phyloP scores from a whole-genome alignment of 305 asterid species.

The Fraxinus dipetala region DNA sequence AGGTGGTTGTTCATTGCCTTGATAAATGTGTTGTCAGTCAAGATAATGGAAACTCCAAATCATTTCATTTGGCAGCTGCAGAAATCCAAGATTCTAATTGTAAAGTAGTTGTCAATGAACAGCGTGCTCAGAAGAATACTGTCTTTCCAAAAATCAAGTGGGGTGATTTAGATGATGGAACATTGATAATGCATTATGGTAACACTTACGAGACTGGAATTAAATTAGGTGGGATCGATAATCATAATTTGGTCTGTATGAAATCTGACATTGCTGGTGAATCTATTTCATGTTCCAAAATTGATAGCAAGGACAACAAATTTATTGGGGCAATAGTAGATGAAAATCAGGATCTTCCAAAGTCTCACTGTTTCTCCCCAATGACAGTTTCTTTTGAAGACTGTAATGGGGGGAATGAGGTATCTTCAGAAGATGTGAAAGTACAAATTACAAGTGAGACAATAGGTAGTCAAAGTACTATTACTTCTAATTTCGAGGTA shows the following conservation, averaged over 20 bases:
- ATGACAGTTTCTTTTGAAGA: constrained; percentile 27
- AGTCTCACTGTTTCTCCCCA: constrained; percentile 30
- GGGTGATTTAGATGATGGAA: constrained; percentile 92
- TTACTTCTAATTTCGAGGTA: constrained; percentile 26
- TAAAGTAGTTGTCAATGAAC: constrained; percentile 37
- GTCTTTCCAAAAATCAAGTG: constrained; percentile 72
- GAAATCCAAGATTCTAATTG: constrained; percentile 26
- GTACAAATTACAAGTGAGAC: constrained; percentile 43
- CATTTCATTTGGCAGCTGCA: constrained; percentile 28
- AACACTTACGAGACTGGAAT: constrained; percentile 44
- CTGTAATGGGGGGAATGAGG: constrained; percentile 39
- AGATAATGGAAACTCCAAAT: constrained; percentile 36
- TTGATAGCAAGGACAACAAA: constrained; percentile 31
- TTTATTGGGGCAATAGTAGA: constrained; percentile 16
- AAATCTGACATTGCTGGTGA: constrained; percentile 33
- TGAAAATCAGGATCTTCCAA: constrained; percentile 33
- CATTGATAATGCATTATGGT: constrained; percentile 52
- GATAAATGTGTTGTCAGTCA: constrained; percentile 54
- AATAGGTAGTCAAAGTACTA: constrained; percentile 31
- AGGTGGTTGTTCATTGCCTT: constrained; percentile 33
- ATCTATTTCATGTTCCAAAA: constrained; percentile 24
- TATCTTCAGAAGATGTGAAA: constrained; percentile 55
- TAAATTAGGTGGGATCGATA: constrained; percentile 36
- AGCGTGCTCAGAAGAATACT: constrained; percentile 31
- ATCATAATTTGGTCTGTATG: constrained; percentile 25